These are phyloP conservation scores for Austroboletus festivus DNA, from an alignment of 768 basidiomycete genomes.

Conservation along the genomic window DNA sequence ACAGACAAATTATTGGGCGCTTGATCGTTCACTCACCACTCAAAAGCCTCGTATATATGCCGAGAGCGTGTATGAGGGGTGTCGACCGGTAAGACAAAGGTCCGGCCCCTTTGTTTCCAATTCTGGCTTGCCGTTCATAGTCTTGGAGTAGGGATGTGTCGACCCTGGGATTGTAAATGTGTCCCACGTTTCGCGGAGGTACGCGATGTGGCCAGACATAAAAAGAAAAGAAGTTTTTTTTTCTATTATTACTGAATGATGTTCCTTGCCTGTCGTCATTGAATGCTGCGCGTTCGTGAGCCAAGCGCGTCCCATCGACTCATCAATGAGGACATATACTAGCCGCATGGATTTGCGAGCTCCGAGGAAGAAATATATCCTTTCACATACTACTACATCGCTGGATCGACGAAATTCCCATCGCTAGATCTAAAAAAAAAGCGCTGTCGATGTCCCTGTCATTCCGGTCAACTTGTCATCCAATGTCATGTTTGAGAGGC, in stretches of 20 bases:
- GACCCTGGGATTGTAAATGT: not conserved
- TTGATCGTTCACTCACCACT: constrained; percentile 3
- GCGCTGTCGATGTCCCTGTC: not conserved
- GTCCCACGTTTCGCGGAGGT: not conserved
- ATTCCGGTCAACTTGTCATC: not conserved
- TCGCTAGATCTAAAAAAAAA: constrained; percentile 1
- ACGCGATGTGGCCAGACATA: not conserved
- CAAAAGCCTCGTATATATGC: not conserved
- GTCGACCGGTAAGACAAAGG: not conserved
- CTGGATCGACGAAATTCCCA: constrained; percentile 7
- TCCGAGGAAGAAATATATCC: constrained; percentile 6
- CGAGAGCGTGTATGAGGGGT: not conserved
- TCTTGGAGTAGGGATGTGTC: not conserved
- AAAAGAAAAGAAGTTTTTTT: not conserved
- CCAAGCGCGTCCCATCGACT: too few species aligned
- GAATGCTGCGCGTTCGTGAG: too few species aligned
- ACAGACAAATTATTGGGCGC: not conserved
- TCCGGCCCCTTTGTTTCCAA: not conserved
- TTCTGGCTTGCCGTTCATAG: not conserved
- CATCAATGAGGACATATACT: not conserved
- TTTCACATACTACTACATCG: constrained; percentile 10
- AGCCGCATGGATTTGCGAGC: not conserved
- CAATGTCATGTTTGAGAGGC: not conserved
- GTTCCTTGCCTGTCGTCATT: too few species aligned
- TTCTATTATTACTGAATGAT: constrained; percentile 7